These are phyloP conservation scores for Sporothrix dimorphospora DNA, from an alignment of 2,329 filamentous ascomycete species.

Conservation along the genomic window DNA sequence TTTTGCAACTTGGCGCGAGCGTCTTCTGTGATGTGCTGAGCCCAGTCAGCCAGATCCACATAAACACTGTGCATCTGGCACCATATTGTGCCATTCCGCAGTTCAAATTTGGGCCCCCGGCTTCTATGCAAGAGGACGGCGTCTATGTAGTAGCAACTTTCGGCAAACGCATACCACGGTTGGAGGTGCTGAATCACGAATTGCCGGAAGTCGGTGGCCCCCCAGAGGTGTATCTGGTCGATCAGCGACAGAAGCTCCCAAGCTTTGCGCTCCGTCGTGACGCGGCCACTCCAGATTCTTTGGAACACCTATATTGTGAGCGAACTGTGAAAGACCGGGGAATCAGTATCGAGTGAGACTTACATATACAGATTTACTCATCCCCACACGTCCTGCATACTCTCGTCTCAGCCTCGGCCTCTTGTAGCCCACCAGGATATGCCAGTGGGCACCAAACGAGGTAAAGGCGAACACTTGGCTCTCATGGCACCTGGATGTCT, in stretches of 20 bases:
- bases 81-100: background rate
- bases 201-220: conserved; percentile 12
- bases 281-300: conserved; percentile 16
- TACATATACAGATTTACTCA: conserved; percentile 19
- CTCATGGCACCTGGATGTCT: conserved; percentile 2
- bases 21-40: conserved; percentile 6
- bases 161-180: conserved; percentile 11
- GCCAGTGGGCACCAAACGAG: conserved; percentile 19
- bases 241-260: conserved; percentile 17
- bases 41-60: conserved; percentile 3
- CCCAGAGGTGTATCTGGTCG: conserved; percentile 18
- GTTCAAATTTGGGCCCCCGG: background rate
- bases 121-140: background rate
- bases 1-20: conserved; percentile 11
- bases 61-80: background rate
- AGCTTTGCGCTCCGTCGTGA: conserved; percentile 13
- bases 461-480: conserved; percentile 15
- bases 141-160: conserved; percentile 10
- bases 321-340: conserved; percentile 2
- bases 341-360: conserved; percentile 6
- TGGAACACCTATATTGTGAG: conserved; percentile 13
- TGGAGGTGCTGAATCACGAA: conserved; percentile 14
- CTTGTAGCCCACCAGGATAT: conserved; percentile 15
- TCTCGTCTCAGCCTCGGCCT: conserved; percentile 16
- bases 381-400: conserved; percentile 3